phyloP scores from a whole-genome alignment of 2,329 filamentous ascomycete species.

The Lachnellula occidentalis region DNA sequence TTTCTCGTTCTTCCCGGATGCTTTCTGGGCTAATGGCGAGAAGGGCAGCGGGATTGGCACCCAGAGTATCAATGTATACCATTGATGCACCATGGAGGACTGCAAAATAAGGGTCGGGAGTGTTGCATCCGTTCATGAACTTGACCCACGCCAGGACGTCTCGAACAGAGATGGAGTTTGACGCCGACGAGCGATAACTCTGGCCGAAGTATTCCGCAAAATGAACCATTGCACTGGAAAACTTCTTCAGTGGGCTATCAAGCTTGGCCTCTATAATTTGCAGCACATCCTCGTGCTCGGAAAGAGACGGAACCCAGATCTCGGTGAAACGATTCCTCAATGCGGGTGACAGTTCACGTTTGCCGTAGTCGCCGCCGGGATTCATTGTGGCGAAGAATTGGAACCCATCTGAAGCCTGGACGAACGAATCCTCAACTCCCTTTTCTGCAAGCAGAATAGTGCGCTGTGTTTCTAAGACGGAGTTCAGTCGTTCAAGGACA shows the following conservation, averaged over 20 bases:
- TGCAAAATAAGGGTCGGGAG: conserved; percentile 39
- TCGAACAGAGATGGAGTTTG: conserved; percentile 79
- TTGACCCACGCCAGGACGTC: conserved; percentile 91
- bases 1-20: conserved; percentile 63
- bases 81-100: conserved; percentile 85
- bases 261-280: conserved; percentile 83
- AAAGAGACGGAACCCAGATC: conserved; percentile 92
- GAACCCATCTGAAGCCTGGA: conserved; percentile 72
- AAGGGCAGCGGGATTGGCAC: conserved; percentile 88
- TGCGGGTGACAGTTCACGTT: conserved; percentile 92
- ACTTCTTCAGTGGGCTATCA: conserved; percentile 43
- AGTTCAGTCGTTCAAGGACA: conserved; percentile 92
- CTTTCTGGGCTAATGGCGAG: conserved; percentile 66
- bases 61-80: conserved; percentile 92
- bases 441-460: conserved; percentile 91
- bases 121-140: conserved; percentile 67
- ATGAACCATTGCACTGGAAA: conserved; percentile 67
- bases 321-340: conserved; percentile 96
- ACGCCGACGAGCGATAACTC: conserved; percentile 69
- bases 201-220: conserved; percentile 93
- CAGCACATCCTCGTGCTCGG: conserved; percentile 76
- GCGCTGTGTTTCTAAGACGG: conserved; percentile 83
- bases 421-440: conserved; percentile 74
- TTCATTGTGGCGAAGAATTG: conserved; percentile 99
- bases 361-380: conserved; percentile 95